Percentiles rank a stretch among this genome's conserved stretches.
phyloP scores from a whole-genome alignment of 257 asterid genomes.

The Hygrophila difformis region DNA sequence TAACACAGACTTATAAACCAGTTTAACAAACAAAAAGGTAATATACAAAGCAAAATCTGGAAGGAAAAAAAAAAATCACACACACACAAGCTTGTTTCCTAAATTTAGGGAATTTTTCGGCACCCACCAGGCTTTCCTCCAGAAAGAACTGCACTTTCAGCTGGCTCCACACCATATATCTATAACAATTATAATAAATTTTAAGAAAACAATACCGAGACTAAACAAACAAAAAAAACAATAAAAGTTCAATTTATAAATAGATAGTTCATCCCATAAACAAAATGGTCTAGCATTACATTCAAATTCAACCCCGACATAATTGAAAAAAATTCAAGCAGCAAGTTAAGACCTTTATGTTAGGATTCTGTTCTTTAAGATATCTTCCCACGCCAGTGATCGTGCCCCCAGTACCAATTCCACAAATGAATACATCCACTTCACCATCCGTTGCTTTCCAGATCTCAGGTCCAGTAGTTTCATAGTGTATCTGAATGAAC shows the following conservation, averaged over 20 bases:
- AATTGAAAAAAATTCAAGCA: slow-evolving; percentile 1
- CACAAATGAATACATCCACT: slow-evolving; percentile 50
- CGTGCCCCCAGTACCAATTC: slow-evolving; percentile 61
- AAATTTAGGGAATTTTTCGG: neutral
- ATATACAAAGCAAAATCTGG: neutral
- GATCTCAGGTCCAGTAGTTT: slow-evolving; percentile 69
- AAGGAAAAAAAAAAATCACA: too few relatives aligned
- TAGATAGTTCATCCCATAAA: too few relatives aligned
- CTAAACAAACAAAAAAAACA: neutral
- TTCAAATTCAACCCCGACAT: too few relatives aligned
- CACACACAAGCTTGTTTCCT: neutral
- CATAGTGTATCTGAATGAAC: slow-evolving; percentile 53
- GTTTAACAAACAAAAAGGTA: neutral
- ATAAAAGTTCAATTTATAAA: neutral
- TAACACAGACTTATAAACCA: neutral
- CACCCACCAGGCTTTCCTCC: slow-evolving; percentile 93
- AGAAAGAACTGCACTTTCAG: slow-evolving; percentile 71
- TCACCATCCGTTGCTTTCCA: slow-evolving; percentile 70
- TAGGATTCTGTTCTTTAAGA: slow-evolving; percentile 49
- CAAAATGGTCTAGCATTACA: too few relatives aligned
- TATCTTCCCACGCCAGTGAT: slow-evolving; percentile 48
- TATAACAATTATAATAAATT: too few relatives aligned
- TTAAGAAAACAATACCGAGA: too few relatives aligned
- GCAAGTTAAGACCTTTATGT: slow-evolving; percentile 36
- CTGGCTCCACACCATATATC: slow-evolving; percentile 75